These are phyloP conservation scores for Paramecium octaurelia DNA, from an alignment of 73 alveolate species.

Conservation along the genomic window DNA sequence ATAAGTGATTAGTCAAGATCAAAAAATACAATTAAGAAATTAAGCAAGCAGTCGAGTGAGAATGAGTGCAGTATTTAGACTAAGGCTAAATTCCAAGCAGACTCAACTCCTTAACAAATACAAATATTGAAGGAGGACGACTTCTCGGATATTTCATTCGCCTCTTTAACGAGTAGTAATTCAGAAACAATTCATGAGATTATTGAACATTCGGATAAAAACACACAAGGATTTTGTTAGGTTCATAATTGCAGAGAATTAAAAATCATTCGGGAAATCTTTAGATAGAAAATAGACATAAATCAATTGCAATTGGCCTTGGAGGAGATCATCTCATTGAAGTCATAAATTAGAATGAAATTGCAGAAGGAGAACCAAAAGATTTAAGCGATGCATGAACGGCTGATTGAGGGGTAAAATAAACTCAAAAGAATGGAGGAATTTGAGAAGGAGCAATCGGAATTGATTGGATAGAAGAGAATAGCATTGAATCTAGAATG, in stretches of 20 bases:
- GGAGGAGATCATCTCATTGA: background rate
- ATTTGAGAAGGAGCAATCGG: background rate
- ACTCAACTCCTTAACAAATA: background rate
- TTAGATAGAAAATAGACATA: background rate
- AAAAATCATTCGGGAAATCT: background rate
- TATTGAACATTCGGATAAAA: background rate
- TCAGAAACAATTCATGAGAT: background rate
- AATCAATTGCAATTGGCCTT: background rate
- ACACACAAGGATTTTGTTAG: background rate
- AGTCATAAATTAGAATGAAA: background rate
- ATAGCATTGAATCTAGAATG: background rate
- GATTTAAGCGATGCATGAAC: background rate
- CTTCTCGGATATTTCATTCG: background rate
- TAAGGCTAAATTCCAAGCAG: background rate
- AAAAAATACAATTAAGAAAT: background rate
- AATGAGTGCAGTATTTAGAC: background rate
- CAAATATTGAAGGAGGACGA: background rate
- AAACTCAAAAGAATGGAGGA: conserved; percentile 6
- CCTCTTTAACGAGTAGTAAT: background rate
- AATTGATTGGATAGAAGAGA: background rate
- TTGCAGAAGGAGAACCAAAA: background rate
- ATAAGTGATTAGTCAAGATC: background rate
- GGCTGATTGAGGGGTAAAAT: background rate
- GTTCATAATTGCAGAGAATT: conserved; percentile 17
- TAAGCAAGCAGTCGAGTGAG: background rate